These are phyloP conservation scores for Aethionema arabicum DNA, from an alignment of 345 rosid genomes.

Conservation along the genomic window DNA sequence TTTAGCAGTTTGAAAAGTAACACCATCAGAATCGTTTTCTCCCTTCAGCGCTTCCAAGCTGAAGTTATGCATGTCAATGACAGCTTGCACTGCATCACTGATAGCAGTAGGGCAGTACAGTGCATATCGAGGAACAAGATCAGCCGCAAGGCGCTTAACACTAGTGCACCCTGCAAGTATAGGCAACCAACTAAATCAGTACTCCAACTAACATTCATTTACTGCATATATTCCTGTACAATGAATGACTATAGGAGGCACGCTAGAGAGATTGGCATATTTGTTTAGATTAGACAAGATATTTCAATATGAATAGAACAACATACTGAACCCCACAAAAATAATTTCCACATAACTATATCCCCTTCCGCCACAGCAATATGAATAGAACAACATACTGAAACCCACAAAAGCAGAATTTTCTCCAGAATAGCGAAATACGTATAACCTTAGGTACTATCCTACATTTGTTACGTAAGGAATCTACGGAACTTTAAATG, in stretches of 20 bases:
- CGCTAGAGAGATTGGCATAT: neutral
- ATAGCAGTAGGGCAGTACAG: conserved; percentile 76
- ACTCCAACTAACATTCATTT: conserved; percentile 11
- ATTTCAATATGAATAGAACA: conserved; percentile 15
- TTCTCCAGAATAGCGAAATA: neutral
- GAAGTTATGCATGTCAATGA: conserved; percentile 59
- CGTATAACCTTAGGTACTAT: conserved; percentile 1
- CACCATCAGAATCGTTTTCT: conserved; percentile 71
- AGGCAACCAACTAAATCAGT: conserved; percentile 28
- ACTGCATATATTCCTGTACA: conserved; percentile 16
- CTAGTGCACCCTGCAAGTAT: conserved; percentile 77
- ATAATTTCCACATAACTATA: conserved; percentile 15
- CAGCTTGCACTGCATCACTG: conserved; percentile 67
- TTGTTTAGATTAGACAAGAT: neutral
- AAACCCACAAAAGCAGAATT: conserved; percentile 1
- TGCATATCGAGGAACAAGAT: conserved; percentile 85
- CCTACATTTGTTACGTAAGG: neutral
- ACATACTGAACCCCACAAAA: conserved; percentile 3
- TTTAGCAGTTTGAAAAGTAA: conserved; percentile 77
- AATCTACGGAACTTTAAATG: neutral
- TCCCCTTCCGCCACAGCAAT: neutral
- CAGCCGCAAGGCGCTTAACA: conserved; percentile 81
- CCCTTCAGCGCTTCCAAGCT: conserved; percentile 48
- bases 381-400: conserved; percentile 13
- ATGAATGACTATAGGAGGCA: conserved; percentile 8